A percentile compares a stretch with the other conserved stretches of the same genome.
Conservation (phyloP, 2,329 filamentous ascomycete genomes). For the Trichoderma gracile region DNA sequence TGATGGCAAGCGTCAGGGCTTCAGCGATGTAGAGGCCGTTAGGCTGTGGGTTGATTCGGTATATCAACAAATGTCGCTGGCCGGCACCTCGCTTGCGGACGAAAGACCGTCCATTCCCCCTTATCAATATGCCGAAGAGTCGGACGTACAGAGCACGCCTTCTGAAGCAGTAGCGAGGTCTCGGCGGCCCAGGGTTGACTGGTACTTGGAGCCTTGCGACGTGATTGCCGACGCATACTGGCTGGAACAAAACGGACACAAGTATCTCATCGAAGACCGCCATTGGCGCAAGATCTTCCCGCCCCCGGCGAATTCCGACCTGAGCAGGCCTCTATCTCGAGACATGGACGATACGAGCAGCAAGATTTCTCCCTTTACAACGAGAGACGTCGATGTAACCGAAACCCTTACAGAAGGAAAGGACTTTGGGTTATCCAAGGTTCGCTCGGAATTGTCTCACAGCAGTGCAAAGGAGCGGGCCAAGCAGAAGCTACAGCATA, state of each 20-base stretch:
- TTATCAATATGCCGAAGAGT: constrained; percentile 50
- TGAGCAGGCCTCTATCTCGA: constrained; percentile 37
- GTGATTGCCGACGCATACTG: constrained; percentile 88
- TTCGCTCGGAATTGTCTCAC: constrained; percentile 48
- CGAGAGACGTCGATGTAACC: constrained; percentile 32
- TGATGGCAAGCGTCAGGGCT: constrained; percentile 73
- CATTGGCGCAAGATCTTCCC: constrained; percentile 73
- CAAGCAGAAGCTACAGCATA: constrained; percentile 59
- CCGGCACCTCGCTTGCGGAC: constrained; percentile 32
- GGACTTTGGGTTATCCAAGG: constrained; percentile 31
- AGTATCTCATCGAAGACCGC: constrained; percentile 76
- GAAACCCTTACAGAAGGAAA: constrained; percentile 31
- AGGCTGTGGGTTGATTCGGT: constrained; percentile 76
- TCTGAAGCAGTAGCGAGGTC: constrained; percentile 54
- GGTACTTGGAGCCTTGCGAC: constrained; percentile 80
- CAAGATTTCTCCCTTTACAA: constrained; percentile 33
- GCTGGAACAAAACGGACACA: constrained; percentile 81
- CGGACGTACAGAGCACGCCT: constrained; percentile 45
- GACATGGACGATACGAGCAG: constrained; percentile 35
- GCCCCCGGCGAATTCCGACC: constrained; percentile 34
- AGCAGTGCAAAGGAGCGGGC: constrained; percentile 60
- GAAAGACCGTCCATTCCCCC: constrained; percentile 42
- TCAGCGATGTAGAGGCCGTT: constrained; percentile 71
- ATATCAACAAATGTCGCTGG: constrained; percentile 38
- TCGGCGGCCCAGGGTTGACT: constrained; percentile 76